Evolutionary conservation across 192 early-diverging fungal species (phyloP).

Genomic region (Dissophora ornata): DNA sequence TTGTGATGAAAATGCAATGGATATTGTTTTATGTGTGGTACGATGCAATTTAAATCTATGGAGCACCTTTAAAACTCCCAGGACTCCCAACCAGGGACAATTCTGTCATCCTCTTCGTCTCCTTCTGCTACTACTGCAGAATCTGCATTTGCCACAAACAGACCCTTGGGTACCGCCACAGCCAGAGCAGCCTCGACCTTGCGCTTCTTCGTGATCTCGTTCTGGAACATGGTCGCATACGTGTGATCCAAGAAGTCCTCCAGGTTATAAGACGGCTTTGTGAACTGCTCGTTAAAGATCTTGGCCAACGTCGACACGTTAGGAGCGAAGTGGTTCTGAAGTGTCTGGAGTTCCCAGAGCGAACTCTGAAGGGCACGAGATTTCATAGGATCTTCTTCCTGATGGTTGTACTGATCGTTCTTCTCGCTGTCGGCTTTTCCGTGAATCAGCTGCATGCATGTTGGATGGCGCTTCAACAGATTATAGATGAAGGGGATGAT

Average conservation of each 20-base stretch:
- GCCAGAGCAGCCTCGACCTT: slow-evolving; percentile 73
- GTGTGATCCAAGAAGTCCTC: slow-evolving; percentile 98
- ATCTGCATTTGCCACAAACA: slow-evolving; percentile 49
- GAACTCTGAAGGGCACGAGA: slow-evolving; percentile 85
- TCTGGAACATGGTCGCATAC: slow-evolving; percentile 78
- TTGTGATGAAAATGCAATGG: too few species aligned
- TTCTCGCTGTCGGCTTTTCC: slow-evolving; percentile 56
- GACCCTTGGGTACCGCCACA: slow-evolving; percentile 62
- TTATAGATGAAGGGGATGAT: slow-evolving; percentile 95
- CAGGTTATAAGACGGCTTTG: slow-evolving; percentile 86
- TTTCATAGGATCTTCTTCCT: slow-evolving; percentile 81
- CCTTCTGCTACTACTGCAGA: neutral
- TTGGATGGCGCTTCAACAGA: slow-evolving; percentile 90
- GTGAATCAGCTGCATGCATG: slow-evolving; percentile 91
- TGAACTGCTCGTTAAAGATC: slow-evolving; percentile 89
- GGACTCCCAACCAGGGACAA: slow-evolving; percentile 46
- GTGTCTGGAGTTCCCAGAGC: slow-evolving; percentile 90
- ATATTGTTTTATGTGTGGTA: neutral
- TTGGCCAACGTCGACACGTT: slow-evolving; percentile 87
- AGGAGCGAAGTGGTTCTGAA: slow-evolving; percentile 89
- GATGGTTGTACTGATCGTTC: slow-evolving; percentile 65
- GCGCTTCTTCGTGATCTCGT: slow-evolving; percentile 65
- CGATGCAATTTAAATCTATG: slow-evolving; percentile 2
- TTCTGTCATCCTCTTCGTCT: slow-evolving; percentile 1
- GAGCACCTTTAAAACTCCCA: slow-evolving; percentile 48